Percentiles rank a stretch among this genome's conserved stretches.
These are phyloP conservation scores for Colletotrichum sansevieriae DNA, from an alignment of 2,329 filamentous ascomycete genomes.

Conservation along the genomic window DNA sequence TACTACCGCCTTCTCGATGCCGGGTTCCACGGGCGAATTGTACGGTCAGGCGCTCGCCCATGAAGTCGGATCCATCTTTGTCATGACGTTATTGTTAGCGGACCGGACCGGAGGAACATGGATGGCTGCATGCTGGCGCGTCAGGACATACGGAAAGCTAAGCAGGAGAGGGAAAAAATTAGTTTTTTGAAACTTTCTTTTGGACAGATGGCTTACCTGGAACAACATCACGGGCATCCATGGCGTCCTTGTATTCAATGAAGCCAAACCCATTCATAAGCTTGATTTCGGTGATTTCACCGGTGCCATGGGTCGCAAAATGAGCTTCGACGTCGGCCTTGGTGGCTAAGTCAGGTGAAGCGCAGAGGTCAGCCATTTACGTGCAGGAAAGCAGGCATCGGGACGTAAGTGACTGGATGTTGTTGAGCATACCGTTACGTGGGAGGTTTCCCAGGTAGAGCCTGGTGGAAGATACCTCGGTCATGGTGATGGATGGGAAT, in stretches of 20 bases:
- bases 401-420: conserved; percentile 19
- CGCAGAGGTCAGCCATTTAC: conserved; percentile 22
- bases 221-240: conserved; percentile 98
- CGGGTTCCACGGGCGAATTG: conserved; percentile 94
- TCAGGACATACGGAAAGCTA: conserved; percentile 73
- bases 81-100: conserved; percentile 33
- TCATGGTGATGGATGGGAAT: conserved; percentile 66
- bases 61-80: conserved; percentile 95
- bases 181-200: background rate
- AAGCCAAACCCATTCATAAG: conserved; percentile 99
- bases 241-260: conserved; percentile 98
- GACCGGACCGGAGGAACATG: conserved; percentile 40
- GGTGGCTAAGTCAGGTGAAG: conserved; percentile 75
- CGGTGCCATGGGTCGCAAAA: conserved; percentile 95
- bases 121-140: conserved; percentile 5
- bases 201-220: conserved; percentile 73
- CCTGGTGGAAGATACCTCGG: conserved; percentile 92
- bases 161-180: conserved; percentile 33
- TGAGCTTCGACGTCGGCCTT: conserved; percentile 97
- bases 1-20: conserved; percentile 57
- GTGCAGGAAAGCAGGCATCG: background rate
- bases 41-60: conserved; percentile 96
- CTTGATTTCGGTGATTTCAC: conserved; percentile 99
- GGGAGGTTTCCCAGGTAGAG: conserved; percentile 98
- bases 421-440: conserved; percentile 81